phyloP scores from a whole-genome alignment of 2,329 filamentous ascomycete genomes.

The Cyphellophora europaea region DNA sequence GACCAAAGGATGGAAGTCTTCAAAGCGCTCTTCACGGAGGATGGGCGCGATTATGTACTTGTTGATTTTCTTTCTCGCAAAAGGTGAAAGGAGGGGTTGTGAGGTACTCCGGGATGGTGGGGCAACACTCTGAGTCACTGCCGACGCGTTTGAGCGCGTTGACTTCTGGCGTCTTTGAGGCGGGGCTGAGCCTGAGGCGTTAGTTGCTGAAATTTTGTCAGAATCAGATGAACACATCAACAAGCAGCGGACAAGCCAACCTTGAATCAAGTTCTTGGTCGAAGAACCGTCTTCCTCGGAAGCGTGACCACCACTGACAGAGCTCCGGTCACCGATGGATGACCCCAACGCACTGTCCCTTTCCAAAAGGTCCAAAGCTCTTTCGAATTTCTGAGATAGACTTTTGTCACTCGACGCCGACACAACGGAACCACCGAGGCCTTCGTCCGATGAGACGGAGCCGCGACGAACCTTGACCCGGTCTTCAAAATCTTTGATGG shows the following conservation, averaged over 20 bases:
- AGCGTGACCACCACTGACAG: constrained; percentile 19
- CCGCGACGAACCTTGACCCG: constrained; percentile 37
- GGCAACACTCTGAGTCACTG: constrained; percentile 54
- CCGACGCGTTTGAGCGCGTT: constrained; percentile 23
- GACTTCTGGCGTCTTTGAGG: constrained; percentile 7
- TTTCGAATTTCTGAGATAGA: constrained; percentile 25
- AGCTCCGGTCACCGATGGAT: constrained; percentile 14
- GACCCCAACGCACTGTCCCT: constrained; percentile 17
- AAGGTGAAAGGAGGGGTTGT: constrained; percentile 54
- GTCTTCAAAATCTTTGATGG: constrained; percentile 13
- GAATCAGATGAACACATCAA: constrained; percentile 18
- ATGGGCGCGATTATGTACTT: constrained; percentile 72
- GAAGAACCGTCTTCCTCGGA: constrained; percentile 17
- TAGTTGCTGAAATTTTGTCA: constrained; percentile 13
- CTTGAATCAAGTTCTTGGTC: constrained; percentile 18
- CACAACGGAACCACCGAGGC: constrained; percentile 73
- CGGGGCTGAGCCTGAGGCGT: constrained; percentile 4
- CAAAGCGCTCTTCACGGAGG: constrained; percentile 60
- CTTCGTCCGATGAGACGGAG: constrained; percentile 67
- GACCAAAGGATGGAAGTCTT: constrained; percentile 72
- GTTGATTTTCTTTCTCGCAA: constrained; percentile 68
- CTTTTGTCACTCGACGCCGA: constrained; percentile 39
- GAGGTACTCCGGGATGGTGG: constrained; percentile 36
- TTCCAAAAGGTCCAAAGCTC: constrained; percentile 30
- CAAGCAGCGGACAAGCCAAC: constrained; percentile 20